phyloP scores from a whole-genome alignment of 176 grass and related monocot genomes.

The Triticum dicoccoides region DNA sequence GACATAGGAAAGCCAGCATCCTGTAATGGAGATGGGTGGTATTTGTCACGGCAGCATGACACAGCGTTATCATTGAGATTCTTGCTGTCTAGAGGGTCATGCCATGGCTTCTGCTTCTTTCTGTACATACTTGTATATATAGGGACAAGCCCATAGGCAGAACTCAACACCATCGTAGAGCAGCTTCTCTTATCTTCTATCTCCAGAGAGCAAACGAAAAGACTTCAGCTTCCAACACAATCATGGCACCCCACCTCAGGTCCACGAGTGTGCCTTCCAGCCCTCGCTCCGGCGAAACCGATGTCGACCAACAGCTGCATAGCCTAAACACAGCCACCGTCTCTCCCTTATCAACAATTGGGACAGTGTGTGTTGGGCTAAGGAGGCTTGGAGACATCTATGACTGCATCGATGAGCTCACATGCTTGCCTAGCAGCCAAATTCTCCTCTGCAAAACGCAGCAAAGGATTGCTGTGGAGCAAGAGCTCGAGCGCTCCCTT shows the following conservation, averaged over 20 bases:
- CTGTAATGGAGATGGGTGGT: not conserved
- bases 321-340: not conserved
- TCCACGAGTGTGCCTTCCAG: slow-evolving; percentile 29
- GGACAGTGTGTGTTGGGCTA: not conserved
- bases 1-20: not conserved
- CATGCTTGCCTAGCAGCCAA: slow-evolving; percentile 48
- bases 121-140: slow-evolving; percentile 35
- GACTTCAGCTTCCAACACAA: not conserved
- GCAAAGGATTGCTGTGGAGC: slow-evolving; percentile 47
- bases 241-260: slow-evolving; percentile 30
- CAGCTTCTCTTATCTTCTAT: slow-evolving; percentile 21
- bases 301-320: slow-evolving; percentile 22
- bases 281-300: not conserved
- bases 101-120: slow-evolving; percentile 14
- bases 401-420: slow-evolving; percentile 25
- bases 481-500: slow-evolving; percentile 45
- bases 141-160: slow-evolving; percentile 8
- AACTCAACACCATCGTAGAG: not conserved
- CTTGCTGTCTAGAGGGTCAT: slow-evolving; percentile 9
- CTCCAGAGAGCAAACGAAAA: not conserved
- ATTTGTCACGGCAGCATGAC: not conserved
- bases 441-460: slow-evolving; percentile 25
- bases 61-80: slow-evolving; percentile 10
- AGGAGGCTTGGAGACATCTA: slow-evolving; percentile 30
- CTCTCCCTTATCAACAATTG: not conserved